Percentiles rank a stretch among this genome's conserved stretches.
These are phyloP conservation scores for Testicularia cyperi DNA, from an alignment of 1,284 basidiomycete genomes.

Conservation along the genomic window DNA sequence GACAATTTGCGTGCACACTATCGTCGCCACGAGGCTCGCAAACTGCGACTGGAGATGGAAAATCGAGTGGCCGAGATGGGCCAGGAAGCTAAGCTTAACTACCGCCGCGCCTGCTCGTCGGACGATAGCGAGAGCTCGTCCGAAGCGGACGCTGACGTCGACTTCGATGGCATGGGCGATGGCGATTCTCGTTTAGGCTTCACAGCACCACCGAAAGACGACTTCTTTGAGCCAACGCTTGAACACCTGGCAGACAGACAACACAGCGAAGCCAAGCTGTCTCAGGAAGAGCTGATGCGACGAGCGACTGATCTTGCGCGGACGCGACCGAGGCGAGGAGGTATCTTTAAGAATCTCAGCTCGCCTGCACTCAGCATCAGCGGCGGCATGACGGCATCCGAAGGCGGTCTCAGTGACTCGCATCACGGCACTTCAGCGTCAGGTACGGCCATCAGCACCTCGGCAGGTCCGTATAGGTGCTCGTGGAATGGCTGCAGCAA, in stretches of 20 bases:
- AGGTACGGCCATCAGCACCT: no score
- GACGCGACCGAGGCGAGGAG: conserved; percentile 19
- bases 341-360: conserved; percentile 24
- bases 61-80: conserved; percentile 11
- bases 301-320: conserved; percentile 17
- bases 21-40: conserved; percentile 30
- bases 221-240: background rate
- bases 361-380: conserved; percentile 19
- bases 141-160: conserved; percentile 1
- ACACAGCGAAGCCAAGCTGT: background rate
- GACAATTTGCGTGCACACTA: conserved; percentile 40
- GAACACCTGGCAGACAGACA: background rate
- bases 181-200: no score
- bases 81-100: conserved; percentile 19
- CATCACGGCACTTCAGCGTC: conserved; percentile 12
- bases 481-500: conserved; percentile 35
- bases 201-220: no score
- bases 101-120: conserved; percentile 11
- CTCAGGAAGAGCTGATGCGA: conserved; percentile 20
- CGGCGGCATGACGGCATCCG: conserved; percentile 4
- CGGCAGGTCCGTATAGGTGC: conserved; percentile 8
- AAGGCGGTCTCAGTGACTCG: conserved; percentile 9
- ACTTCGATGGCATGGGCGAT: background rate
- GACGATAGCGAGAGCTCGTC: conserved; percentile 19
- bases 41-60: conserved; percentile 23